phyloP scores from a whole-genome alignment of 306 rosid species.

The Myrica gale region DNA sequence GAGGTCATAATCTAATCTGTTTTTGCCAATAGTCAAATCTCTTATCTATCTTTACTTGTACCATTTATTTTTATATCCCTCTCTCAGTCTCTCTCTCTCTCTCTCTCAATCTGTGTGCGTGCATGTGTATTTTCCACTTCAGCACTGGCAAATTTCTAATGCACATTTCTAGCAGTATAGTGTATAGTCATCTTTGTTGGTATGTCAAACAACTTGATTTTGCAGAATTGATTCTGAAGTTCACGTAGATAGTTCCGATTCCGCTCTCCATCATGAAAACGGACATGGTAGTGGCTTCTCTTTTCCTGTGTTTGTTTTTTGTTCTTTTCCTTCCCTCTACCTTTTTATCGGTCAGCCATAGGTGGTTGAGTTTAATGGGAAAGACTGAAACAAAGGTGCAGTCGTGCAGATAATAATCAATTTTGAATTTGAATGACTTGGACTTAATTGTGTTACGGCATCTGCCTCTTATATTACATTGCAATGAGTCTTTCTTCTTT shows the following conservation, averaged over 20 bases:
- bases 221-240: conserved; percentile 79
- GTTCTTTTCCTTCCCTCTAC: background rate
- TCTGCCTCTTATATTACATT: background rate
- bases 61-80: background rate
- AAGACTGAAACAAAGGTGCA: background rate
- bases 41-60: conserved; percentile 9
- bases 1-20: conserved; percentile 45
- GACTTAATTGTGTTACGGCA: background rate
- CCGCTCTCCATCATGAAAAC: conserved; percentile 52
- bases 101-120: background rate
- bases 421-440: background rate
- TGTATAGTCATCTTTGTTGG: conserved; percentile 15
- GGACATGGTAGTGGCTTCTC: conserved; percentile 51
- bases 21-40: background rate
- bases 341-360: background rate
- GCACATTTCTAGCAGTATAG: background rate
- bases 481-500: background rate
- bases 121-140: background rate
- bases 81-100: background rate
- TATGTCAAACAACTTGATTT: conserved; percentile 20
- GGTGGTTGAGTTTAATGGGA: background rate
- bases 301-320: background rate
- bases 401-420: background rate
- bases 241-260: conserved; percentile 52
- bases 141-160: background rate